Percentiles rank a stretch among this genome's conserved stretches.
Conservation (phyloP, 805 yeast species). For the Sugiyamaella floridensis region DNA sequence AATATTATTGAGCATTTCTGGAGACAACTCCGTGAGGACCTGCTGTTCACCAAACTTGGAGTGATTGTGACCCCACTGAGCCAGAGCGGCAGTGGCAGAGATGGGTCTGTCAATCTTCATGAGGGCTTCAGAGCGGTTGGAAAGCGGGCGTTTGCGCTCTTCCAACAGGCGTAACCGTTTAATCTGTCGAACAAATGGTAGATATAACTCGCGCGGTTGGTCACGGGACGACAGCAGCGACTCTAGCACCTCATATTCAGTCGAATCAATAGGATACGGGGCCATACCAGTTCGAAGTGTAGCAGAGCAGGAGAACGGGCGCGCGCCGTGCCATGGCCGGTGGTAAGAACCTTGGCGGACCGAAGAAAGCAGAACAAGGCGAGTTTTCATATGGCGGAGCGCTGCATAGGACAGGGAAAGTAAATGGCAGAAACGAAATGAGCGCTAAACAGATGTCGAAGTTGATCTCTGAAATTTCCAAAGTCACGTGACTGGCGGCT, state of each 20-base stretch:
- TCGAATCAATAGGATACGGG: neutral
- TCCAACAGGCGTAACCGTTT: conserved; percentile 14
- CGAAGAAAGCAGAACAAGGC: neutral
- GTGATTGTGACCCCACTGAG: conserved; percentile 8
- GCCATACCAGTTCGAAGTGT: neutral
- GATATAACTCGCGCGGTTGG: neutral
- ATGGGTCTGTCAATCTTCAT: neutral
- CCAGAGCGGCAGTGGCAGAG: conserved; percentile 1
- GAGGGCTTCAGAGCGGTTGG: neutral
- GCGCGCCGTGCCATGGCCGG: conserved; percentile 28
- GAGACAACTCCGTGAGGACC: conserved; percentile 2
- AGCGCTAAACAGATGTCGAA: neutral
- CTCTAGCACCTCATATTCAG: conserved; percentile 7
- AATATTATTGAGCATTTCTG: conserved; percentile 10
- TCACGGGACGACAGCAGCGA: conserved; percentile 2
- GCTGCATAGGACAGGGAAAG: neutral
- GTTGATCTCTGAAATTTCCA: no score
- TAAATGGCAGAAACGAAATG: neutral
- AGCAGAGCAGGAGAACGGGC: neutral
- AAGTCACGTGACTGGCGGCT: no score
- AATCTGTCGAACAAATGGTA: conserved; percentile 15
- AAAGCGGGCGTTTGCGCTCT: conserved; percentile 6
- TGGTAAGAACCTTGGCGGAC: neutral
- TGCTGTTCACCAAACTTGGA: conserved; percentile 7
- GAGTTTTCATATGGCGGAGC: neutral